Percentiles rank a stretch among this genome's conserved stretches.
phyloP scores from a whole-genome alignment of 768 basidiomycete genomes.

The Agaricus blazei region DNA sequence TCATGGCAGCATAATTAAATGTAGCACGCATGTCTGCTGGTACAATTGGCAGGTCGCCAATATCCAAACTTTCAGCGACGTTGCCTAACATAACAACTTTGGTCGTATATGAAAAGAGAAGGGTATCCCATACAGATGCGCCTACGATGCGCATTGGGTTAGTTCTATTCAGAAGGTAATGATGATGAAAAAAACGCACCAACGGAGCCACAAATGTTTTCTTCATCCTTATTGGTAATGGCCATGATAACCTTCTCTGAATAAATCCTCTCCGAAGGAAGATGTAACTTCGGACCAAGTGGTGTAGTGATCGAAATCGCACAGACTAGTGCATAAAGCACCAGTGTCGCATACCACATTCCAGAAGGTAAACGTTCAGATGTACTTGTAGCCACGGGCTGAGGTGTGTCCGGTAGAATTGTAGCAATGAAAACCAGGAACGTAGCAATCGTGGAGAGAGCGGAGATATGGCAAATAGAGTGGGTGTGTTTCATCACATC shows the following conservation, averaged over 20 bases:
- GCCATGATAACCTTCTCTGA: conserved; percentile 59
- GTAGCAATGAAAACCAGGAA: conserved; percentile 40
- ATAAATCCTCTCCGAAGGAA: conserved; percentile 70
- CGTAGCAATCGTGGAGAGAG: conserved; percentile 45
- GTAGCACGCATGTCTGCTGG: conserved; percentile 67
- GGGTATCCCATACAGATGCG: conserved; percentile 51
- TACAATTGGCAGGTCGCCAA: conserved; percentile 84
- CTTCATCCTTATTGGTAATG: conserved; percentile 55
- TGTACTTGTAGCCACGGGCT: conserved; percentile 16
- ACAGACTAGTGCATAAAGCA: conserved; percentile 42
- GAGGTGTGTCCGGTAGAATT: conserved; percentile 48
- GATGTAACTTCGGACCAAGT: conserved; percentile 70
- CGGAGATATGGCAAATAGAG: conserved; percentile 57
- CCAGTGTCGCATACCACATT: conserved; percentile 52
- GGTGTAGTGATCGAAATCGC: conserved; percentile 49
- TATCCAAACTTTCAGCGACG: conserved; percentile 67
- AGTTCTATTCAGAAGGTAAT: neutral
- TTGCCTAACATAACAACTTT: conserved; percentile 85
- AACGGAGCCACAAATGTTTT: conserved; percentile 70
- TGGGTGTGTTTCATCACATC: conserved; percentile 36
- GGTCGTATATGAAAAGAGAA: conserved; percentile 88
- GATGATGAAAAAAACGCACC: conserved; percentile 24
- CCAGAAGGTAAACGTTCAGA: conserved; percentile 18
- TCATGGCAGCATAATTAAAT: conserved; percentile 62
- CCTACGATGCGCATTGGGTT: conserved; percentile 23